Conservation (phyloP, 805 yeast genomes). For the Spathaspora passalidarum region DNA sequence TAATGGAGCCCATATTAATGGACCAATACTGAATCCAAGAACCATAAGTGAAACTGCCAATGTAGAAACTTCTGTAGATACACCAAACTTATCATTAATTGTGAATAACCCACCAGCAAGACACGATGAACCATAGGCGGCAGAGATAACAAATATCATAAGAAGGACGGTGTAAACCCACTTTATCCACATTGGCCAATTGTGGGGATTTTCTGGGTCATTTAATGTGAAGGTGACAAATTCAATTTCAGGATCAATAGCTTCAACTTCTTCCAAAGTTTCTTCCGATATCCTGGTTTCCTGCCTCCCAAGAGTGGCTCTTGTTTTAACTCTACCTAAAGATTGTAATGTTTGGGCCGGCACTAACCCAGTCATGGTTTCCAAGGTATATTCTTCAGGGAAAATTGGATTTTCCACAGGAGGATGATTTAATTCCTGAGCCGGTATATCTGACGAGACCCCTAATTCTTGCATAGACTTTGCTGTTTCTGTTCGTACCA, state of each 20-base stretch:
- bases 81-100: constrained; percentile 63
- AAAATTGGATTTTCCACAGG: constrained; percentile 65
- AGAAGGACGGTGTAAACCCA: constrained; percentile 69
- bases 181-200: constrained; percentile 60
- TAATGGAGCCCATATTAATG: constrained; percentile 85
- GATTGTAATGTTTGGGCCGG: constrained; percentile 70
- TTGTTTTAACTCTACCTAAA: constrained; percentile 51
- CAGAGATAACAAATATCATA: constrained; percentile 75
- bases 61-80: constrained; percentile 74
- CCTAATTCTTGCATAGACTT: constrained; percentile 66
- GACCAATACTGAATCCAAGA: constrained; percentile 83
- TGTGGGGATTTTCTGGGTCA: constrained; percentile 89
- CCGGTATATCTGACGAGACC: constrained; percentile 49
- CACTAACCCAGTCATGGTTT: constrained; percentile 85
- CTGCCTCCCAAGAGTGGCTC: constrained; percentile 53
- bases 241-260: constrained; percentile 64
- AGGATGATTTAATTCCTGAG: constrained; percentile 47
- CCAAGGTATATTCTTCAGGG: constrained; percentile 90
- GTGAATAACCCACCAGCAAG: constrained; percentile 82
- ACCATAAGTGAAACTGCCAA: constrained; percentile 86
- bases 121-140: constrained; percentile 91
- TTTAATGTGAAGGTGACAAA: constrained; percentile 77
- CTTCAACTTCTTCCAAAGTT: constrained; percentile 12
- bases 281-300: constrained; percentile 10
- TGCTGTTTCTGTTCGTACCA: constrained; percentile 63